Percentiles rank a stretch among this genome's conserved stretches.
These are phyloP conservation scores for Halenospora varia DNA, from an alignment of 495 filamentous ascomycete species.

Conservation along the genomic window DNA sequence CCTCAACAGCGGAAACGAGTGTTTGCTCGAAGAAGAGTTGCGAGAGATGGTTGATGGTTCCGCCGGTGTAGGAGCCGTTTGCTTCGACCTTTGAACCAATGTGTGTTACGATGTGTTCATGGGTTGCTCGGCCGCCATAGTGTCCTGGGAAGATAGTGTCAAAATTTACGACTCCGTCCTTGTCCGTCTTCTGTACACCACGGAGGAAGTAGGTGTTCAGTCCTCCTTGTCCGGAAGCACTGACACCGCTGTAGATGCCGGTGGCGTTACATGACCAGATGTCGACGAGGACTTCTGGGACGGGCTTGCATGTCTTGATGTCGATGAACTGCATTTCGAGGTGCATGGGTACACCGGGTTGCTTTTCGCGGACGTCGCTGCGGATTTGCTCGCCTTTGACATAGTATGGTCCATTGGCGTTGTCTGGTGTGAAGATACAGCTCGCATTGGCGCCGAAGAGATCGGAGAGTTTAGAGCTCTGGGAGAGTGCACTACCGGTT, in stretches of 20 bases:
- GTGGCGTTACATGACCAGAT: constrained; percentile 55
- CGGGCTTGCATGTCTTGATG: constrained; percentile 44
- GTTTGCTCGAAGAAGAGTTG: constrained; percentile 61
- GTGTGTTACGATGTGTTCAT: constrained; percentile 51
- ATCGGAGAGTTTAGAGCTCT: background rate
- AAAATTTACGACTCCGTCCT: constrained; percentile 50
- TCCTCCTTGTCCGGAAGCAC: constrained; percentile 26
- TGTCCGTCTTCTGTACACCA: constrained; percentile 46
- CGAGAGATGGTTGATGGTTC: constrained; percentile 50
- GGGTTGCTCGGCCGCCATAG: constrained; percentile 53
- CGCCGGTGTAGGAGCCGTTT: constrained; percentile 48
- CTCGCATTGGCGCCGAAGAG: constrained; percentile 50
- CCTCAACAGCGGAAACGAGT: constrained; percentile 44
- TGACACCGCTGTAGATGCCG: constrained; percentile 11
- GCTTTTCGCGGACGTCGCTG: constrained; percentile 40
- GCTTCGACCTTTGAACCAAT: constrained; percentile 34
- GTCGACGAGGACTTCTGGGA: constrained; percentile 45
- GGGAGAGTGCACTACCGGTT: background rate
- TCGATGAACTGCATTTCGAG: constrained; percentile 54
- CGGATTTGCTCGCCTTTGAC: constrained; percentile 52
- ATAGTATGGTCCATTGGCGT: constrained; percentile 53
- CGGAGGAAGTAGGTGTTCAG: constrained; percentile 46
- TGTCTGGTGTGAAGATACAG: constrained; percentile 42
- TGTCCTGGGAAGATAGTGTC: constrained; percentile 58
- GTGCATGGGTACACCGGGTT: constrained; percentile 45